Conservation (phyloP, 345 rosid genomes). For the Citrus reticulata region DNA sequence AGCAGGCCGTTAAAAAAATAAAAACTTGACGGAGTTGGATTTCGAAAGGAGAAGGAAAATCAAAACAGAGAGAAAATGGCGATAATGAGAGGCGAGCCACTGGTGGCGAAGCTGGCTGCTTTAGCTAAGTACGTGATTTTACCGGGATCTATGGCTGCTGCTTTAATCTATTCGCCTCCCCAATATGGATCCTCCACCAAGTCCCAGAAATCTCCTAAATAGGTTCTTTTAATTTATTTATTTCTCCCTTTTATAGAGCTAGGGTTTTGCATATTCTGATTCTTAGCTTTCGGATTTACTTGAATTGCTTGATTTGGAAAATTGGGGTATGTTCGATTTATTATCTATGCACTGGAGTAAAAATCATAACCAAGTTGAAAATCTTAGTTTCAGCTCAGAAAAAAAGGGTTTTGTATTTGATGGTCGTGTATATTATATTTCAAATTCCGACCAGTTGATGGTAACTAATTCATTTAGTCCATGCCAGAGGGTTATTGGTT, state of each 20-base stretch:
- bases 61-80: slow-evolving; percentile 18
- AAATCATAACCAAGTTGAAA: too few species aligned
- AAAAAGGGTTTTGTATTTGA: background rate
- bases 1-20: too few species aligned
- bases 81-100: slow-evolving; percentile 59
- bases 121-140: slow-evolving; percentile 49
- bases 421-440: background rate
- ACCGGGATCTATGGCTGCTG: slow-evolving; percentile 65
- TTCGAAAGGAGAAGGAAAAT: background rate
- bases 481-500: background rate
- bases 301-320: background rate
- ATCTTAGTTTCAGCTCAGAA: background rate
- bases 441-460: background rate
- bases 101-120: slow-evolving; percentile 59
- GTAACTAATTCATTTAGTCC: background rate
- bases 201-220: slow-evolving; percentile 32
- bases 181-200: slow-evolving; percentile 19
- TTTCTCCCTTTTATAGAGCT: background rate
- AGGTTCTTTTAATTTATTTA: slow-evolving; percentile 6
- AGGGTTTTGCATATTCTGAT: background rate
- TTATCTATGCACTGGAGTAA: background rate
- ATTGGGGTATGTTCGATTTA: background rate
- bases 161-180: slow-evolving; percentile 67
- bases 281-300: background rate
- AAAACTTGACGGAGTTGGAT: background rate